phyloP scores from a whole-genome alignment of 78 protist genomes.

The Planoprotostelium fungivorum region DNA sequence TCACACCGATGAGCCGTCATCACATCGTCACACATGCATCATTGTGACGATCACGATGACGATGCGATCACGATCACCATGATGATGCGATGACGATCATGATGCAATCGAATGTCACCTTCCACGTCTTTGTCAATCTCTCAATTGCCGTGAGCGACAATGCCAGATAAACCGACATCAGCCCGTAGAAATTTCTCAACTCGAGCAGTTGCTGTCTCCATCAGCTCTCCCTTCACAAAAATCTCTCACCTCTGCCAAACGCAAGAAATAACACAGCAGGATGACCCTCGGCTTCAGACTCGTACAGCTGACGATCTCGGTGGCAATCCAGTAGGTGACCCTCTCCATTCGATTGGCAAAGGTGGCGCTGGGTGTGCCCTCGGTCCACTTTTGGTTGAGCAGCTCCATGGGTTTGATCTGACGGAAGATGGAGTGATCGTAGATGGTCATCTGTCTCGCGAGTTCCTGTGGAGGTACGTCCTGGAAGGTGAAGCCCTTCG shows the following conservation, averaged over 20 bases:
- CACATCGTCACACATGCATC: no score
- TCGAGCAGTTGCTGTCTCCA: background rate
- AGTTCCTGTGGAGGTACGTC: background rate
- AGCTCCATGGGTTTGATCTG: background rate
- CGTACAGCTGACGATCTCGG: background rate
- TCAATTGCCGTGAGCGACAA: background rate
- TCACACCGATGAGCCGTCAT: background rate
- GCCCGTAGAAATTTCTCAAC: background rate
- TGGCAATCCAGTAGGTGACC: background rate
- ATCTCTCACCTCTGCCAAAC: background rate
- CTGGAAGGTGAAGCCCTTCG: no score
- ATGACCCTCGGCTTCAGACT: background rate
- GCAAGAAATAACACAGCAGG: background rate
- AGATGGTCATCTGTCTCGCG: background rate
- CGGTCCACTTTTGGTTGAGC: background rate
- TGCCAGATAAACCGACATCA: background rate
- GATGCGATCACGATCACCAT: no score
- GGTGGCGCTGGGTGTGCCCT: background rate
- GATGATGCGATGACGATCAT: background rate
- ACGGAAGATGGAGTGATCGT: background rate
- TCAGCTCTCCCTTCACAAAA: background rate
- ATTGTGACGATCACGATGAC: no score
- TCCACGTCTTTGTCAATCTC: background rate
- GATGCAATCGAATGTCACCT: background rate
- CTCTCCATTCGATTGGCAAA: background rate